Base-by-base conservation (phyloP, 257 asterid species). In the Jaltomata sinuosa region DNA sequence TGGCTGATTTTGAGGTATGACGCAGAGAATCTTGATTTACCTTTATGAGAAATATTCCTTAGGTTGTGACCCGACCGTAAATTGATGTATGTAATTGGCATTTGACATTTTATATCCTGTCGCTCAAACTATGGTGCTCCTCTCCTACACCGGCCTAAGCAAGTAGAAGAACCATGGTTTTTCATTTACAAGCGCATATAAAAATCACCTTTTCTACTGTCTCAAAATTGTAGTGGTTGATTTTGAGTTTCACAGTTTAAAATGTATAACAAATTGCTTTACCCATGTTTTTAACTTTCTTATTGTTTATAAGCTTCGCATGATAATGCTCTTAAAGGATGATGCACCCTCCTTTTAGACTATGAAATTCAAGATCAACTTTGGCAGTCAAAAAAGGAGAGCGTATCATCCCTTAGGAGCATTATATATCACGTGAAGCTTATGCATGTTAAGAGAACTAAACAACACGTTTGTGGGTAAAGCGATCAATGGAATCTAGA, bases 1-100 rank as follows among this genome's bases (percentile, higher is more conserved):
- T 93, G 95, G 84, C 90, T 86, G 99, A 95, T 91, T 94, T 93
- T 86, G 97, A 95, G 99, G 98, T 94, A 89, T 82, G 14, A 16
- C 21, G 10, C 61, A 40, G 38, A 74, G 55, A 67, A 38, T 61
- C 14, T 61, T 36, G 62, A 12, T 64, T 49, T 27, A 5, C 40
- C n/a, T 62, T 11, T 27, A 27, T 14, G 71, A 27, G 38, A 12
- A 1, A 62, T 14, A 2, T 27, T 1, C 71, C 2, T 2, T 27
- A 27, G 71, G 40, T 27, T 29, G 71, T 62, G 65, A 61, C 69
- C 4, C 1, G 14, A 47, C 53, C 53, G 15, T 25, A 27, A 61
- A 62, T 62, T 12, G 0, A 21, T 0, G 27, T 64, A 14, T 42
- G 40, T 31, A 16, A 22, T 18, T 59, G 21, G 4, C 31, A 27